These are phyloP conservation scores for Pleurotus tuoliensis DNA, from an alignment of 768 basidiomycete species.

Conservation along the genomic window DNA sequence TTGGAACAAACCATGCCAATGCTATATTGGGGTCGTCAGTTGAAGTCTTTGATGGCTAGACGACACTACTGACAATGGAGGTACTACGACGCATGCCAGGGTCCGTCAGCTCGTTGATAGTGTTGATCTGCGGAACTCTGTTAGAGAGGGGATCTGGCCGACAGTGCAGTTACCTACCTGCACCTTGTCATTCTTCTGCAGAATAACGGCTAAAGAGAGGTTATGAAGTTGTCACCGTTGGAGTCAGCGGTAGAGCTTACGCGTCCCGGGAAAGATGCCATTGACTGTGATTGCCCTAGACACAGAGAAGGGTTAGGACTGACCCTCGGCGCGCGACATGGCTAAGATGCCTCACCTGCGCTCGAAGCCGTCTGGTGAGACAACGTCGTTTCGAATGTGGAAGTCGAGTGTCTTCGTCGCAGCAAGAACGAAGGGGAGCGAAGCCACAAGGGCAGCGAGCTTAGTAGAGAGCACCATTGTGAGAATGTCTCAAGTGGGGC, in stretches of 20 bases:
- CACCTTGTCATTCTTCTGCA: constrained; percentile 23
- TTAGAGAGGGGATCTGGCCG: neutral
- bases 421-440: constrained; percentile 13
- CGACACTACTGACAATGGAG: constrained; percentile 18
- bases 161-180: constrained; percentile 4
- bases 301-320: neutral
- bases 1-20: constrained; percentile 35
- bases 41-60: neutral
- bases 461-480: constrained; percentile 11
- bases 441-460: constrained; percentile 4
- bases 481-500: constrained; percentile 5
- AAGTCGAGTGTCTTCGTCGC: constrained; percentile 11
- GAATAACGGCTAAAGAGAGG: constrained; percentile 9
- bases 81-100: constrained; percentile 27
- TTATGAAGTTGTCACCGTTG: neutral
- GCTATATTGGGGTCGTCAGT: constrained; percentile 13
- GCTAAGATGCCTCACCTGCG: constrained; percentile 11
- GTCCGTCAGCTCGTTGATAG: constrained; percentile 22
- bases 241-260: neutral
- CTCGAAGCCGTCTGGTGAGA: constrained; percentile 20
- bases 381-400: constrained; percentile 15
- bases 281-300: constrained; percentile 22
- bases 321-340: neutral
- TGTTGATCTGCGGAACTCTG: constrained; percentile 17
- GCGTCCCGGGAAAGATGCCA: constrained; percentile 23